These are phyloP conservation scores for Ceraceosorus guamensis DNA, from an alignment of 1,284 basidiomycete species.

Conservation along the genomic window DNA sequence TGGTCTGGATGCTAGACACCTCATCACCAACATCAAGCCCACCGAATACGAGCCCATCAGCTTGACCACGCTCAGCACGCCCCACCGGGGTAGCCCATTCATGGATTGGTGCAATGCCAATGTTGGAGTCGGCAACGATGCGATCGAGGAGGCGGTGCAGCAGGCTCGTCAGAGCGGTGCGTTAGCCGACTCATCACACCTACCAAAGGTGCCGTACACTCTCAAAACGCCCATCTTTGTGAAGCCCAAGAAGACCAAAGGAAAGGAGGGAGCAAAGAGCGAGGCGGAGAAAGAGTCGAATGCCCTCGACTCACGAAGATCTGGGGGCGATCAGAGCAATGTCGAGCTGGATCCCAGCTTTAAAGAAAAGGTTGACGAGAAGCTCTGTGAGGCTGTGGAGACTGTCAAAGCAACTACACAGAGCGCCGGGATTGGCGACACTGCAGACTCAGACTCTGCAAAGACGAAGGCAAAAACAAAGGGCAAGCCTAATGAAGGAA, in stretches of 20 bases:
- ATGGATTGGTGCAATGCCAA: conserved; percentile 86
- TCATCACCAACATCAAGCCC: conserved; percentile 79
- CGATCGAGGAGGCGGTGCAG: conserved; percentile 35
- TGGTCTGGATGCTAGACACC: conserved; percentile 57
- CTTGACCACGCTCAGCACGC: conserved; percentile 83
- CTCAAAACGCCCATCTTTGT: conserved; percentile 42
- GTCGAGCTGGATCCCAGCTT: conserved; percentile 12
- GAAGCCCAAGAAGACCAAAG: conserved; percentile 19
- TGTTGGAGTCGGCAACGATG: conserved; percentile 43
- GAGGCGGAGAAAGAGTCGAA: conserved; percentile 8
- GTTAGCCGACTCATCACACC: not conserved
- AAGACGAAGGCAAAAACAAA: conserved; percentile 8
- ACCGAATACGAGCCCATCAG: conserved; percentile 74
- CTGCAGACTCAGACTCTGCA: conserved; percentile 7
- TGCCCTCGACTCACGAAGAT: conserved; percentile 6
- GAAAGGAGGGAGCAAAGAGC: conserved; percentile 10
- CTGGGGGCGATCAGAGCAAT: conserved; percentile 2
- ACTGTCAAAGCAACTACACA: not conserved
- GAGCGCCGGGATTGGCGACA: not conserved
- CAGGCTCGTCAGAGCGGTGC: conserved; percentile 16
- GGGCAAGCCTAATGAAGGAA: not conserved
- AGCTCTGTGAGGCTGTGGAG: not conserved
- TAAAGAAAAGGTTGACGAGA: conserved; percentile 12
- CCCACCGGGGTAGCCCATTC: conserved; percentile 91
- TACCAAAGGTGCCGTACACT: conserved; percentile 25